Conservation (phyloP, 148 eudicot species). For the Vaccinium darrowii region DNA sequence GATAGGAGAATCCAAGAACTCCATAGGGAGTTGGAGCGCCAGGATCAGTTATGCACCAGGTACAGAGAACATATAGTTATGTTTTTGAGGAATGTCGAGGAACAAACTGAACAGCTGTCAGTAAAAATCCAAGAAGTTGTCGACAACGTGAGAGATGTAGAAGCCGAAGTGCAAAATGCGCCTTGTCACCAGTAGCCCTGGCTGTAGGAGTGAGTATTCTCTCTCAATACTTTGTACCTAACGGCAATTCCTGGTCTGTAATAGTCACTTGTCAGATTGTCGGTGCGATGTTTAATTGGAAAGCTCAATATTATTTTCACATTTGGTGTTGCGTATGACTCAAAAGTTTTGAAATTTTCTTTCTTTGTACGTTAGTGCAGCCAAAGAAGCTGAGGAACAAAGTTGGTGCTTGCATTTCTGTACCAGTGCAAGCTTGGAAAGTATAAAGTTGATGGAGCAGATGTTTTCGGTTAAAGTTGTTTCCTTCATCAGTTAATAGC, state of each 20-base stretch:
- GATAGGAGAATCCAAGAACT: slow-evolving; percentile 21
- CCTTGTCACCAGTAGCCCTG: not conserved
- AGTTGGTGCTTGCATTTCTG: not conserved
- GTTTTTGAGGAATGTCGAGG: slow-evolving; percentile 19
- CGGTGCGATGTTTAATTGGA: not conserved
- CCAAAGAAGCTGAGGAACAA: not conserved
- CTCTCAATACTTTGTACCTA: not conserved
- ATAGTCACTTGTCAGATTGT: not conserved
- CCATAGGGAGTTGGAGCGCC: slow-evolving; percentile 19
- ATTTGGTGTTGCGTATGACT: not conserved
- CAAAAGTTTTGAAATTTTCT: not conserved
- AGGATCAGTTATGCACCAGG: slow-evolving; percentile 15
- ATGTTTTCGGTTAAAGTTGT: not conserved
- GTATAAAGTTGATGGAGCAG: not conserved
- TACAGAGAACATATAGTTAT: slow-evolving; percentile 16
- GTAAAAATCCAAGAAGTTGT: slow-evolving; percentile 27
- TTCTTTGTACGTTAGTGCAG: not conserved
- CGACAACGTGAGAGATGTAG: slow-evolving; percentile 22
- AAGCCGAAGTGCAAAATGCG: slow-evolving; percentile 13
- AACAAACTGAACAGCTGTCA: slow-evolving; percentile 26
- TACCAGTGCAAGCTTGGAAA: not conserved
- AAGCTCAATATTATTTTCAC: not conserved
- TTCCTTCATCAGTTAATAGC: not conserved
- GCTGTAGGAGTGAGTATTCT: not conserved
- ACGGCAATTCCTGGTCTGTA: not conserved